Evolutionary conservation across 2,329 filamentous ascomycete species (phyloP), one percentile per base, ranked within the genome.

Genomic region (Claviceps sp.): DNA sequence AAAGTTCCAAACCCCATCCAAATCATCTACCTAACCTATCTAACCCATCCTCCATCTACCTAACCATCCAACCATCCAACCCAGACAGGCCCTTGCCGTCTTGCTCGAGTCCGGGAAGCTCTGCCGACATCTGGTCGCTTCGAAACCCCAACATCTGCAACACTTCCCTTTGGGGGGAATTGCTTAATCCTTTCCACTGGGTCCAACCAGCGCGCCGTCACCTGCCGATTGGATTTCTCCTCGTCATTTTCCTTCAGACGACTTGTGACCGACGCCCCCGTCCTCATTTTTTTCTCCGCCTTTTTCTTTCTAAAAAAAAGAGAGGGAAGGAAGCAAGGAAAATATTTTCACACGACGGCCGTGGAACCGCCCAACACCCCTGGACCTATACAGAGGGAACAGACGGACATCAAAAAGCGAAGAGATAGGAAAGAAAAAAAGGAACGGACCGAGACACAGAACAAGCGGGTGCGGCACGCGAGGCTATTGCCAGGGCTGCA

Each of bases 391-490:
- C n/a, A n/a, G n/a, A 42, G 17, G 17, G 13, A 19, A 42, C 40
- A 19, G 40, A 42, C 42, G 24, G 16, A 17, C 13, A 26, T 6
- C 22, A 26, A 44, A 44, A 26, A 44, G 24, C 13, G 24, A 16
- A 44, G 24, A 44, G 22, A 44, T 24, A 44, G 22, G 22, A 26
- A 26, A n/a, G 22, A 19, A 22, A 26, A 40, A 48, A 24, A 48
- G n/a, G 11, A 48, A 40, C n/a, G 10, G 42, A 44, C 11, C 19
- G 37, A 50, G 40, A 43, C n/a, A 45, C 38, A 50, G 22, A 45
- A 39, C n/a, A 24, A 44, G 24, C 49, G 40, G 49, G 49, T 45
- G 49, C 48, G 52, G 45, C 45, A 54, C 49, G 38, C 52, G 45
- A 51, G 52, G 48, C 49, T 44, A 40, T 44, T 44, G 22, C 48